These are phyloP conservation scores for Tricholoma sp. DNA, from an alignment of 768 basidiomycete genomes.

Conservation along the genomic window DNA sequence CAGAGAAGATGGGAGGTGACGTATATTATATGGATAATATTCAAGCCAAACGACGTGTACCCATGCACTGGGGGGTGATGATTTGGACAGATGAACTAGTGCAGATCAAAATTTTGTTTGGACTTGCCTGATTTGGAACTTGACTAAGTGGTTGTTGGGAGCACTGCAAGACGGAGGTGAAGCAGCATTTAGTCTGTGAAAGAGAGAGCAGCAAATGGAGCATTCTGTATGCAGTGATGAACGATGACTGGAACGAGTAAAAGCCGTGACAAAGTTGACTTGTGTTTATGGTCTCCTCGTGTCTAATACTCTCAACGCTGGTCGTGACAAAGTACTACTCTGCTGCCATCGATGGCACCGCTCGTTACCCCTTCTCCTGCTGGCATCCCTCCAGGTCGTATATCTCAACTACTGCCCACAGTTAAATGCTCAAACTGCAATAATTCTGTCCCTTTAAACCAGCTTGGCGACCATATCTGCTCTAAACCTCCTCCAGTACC, in stretches of 20 bases:
- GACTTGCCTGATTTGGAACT: neutral
- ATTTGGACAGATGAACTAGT: no score
- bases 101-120: no score
- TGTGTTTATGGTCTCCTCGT: no score
- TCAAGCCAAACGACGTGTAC: no score
- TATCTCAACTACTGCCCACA: constrained; percentile 74
- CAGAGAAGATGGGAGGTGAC: neutral
- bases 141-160: neutral
- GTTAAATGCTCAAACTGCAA: constrained; percentile 84
- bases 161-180: neutral
- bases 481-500: constrained; percentile 42
- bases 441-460: constrained; percentile 61
- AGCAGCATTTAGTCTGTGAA: neutral
- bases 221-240: no score
- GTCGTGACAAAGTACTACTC: constrained; percentile 19
- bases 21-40: no score
- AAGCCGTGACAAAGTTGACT: no score
- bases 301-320: constrained; percentile 19
- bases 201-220: neutral
- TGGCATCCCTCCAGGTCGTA: constrained; percentile 29
- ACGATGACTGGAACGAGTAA: neutral
- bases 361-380: constrained; percentile 25
- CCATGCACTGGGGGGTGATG: no score
- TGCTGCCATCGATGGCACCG: constrained; percentile 23
- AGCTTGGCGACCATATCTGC: constrained; percentile 80